Evolutionary conservation across 441 rosid species (phyloP), one percentile per base, ranked within the genome.

Genomic region (Sinapis alba): DNA sequence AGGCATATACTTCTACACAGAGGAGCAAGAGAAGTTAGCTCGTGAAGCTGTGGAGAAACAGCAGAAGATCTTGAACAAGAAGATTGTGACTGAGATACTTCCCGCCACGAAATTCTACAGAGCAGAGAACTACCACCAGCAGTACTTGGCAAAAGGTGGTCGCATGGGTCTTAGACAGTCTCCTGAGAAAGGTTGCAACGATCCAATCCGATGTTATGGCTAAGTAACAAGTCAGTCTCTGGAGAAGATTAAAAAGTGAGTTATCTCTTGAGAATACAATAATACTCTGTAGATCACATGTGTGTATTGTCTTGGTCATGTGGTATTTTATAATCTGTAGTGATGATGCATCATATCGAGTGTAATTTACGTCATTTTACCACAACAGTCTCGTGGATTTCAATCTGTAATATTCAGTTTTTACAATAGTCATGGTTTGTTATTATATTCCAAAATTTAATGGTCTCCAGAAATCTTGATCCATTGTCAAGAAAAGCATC

Each of bases 71-170:
- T 74, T 75, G 75, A 85, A 80, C 59, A 78, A 54, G 76, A 79
- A 77, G 86, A 85, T 89, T 50, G 85, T 84, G 62, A 87, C 94
- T 0, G 89, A 89, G 83, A 85, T 89, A 68, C 87, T 86, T 72
- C 94, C 89, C 0, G 92, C 88, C 5, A 87, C 77, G 62, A 83
- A 84, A 47, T 89, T 87, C 80, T 89, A 86, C 83, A 79, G 85
- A 67, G 94, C 94, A 0, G 94, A 89, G 56, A 81, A 82, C 45
- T 85, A 86, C 75, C 94, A 89, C 57, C 94, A 89, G 81, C 92
- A 87, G 65, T 87, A 86, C 77, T 78, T 89, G 19, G 87, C 85
- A n/a, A 89, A 87, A 81, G 92, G 94, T 0, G 87, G 92, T 13
- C 65, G 92, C 18, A 65, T 15, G 56, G 90, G 89, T 57, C 12